Percentiles rank a stretch among this genome's conserved stretches.
Evolutionary conservation across 1,139 yeast species (phyloP).

Genomic region (Candida glucosophila): DNA sequence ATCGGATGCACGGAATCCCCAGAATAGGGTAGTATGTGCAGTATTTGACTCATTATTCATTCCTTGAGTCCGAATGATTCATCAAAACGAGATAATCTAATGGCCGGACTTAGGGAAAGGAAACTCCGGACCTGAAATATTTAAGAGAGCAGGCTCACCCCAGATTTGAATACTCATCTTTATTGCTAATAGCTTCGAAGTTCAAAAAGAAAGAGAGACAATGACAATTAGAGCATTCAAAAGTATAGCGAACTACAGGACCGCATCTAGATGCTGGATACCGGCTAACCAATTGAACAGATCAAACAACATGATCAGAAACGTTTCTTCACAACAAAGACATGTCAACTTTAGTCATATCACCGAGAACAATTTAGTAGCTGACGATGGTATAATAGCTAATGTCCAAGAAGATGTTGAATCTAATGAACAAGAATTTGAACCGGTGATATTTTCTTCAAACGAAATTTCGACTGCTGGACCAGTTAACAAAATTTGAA

Average conservation of each 20-base stretch:
- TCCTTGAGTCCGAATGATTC: no score
- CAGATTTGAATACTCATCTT: no score
- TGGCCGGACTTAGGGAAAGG: no score
- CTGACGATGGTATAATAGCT: constrained; percentile 34
- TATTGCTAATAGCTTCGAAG: no score
- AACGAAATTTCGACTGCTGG: constrained; percentile 40
- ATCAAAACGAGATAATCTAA: no score
- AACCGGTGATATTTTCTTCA: constrained; percentile 32
- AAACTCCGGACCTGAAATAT: no score
- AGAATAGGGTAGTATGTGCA: no score
- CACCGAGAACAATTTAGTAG: constrained; percentile 23
- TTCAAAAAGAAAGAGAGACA: no score
- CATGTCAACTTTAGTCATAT: constrained; percentile 28
- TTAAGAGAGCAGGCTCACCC: no score
- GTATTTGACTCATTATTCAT: no score
- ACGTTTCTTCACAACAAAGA: constrained; percentile 33
- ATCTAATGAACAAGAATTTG: constrained; percentile 20
- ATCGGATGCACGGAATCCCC: no score
- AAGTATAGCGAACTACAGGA: constrained; percentile 28
- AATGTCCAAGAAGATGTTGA: no score
- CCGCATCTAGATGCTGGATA: constrained; percentile 40
- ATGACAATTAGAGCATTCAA: constrained; percentile 29
- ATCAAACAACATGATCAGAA: constrained; percentile 10
- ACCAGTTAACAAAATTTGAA: constrained; percentile 37
- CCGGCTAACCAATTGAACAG: constrained; percentile 15